Evolutionary conservation across 805 yeast genomes (phyloP).

Genomic region (Spathaspora sp.): DNA sequence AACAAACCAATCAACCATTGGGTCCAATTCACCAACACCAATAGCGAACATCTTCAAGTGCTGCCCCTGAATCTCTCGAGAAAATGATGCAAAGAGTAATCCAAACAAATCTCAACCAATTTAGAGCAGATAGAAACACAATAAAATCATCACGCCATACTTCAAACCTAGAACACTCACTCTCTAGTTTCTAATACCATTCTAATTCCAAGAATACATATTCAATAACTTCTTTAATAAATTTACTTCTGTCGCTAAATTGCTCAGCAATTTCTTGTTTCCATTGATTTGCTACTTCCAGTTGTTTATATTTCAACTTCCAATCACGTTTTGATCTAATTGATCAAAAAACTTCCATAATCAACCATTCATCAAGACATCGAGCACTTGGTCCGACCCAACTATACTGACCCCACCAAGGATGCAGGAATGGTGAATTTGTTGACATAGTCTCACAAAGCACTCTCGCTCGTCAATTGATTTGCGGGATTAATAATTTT

Average conservation of each 20-base stretch:
- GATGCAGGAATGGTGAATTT: conserved; percentile 13
- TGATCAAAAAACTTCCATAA: conserved; percentile 13
- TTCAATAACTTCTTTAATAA: conserved; percentile 16
- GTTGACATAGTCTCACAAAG: not conserved
- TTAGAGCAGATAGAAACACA: no score
- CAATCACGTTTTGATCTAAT: conserved; percentile 17
- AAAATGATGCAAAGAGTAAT: no score
- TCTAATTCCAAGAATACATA: conserved; percentile 26
- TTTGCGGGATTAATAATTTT: no score
- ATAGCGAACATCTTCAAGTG: no score
- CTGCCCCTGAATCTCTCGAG: no score
- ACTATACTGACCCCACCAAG: conserved; percentile 12
- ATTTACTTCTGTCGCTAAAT: conserved; percentile 8
- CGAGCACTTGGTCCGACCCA: conserved; percentile 11
- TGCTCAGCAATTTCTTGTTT: conserved; percentile 14
- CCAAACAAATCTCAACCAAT: no score
- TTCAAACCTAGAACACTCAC: no score
- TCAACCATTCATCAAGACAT: conserved; percentile 14
- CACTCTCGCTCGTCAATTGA: no score
- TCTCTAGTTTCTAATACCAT: conserved; percentile 21
- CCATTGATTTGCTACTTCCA: conserved; percentile 16
- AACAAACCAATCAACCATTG: no score
- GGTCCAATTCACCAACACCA: no score
- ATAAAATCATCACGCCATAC: no score
- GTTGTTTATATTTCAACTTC: conserved; percentile 14